phyloP scores from a whole-genome alignment of 768 basidiomycete genomes.

The Mycena amicta region DNA sequence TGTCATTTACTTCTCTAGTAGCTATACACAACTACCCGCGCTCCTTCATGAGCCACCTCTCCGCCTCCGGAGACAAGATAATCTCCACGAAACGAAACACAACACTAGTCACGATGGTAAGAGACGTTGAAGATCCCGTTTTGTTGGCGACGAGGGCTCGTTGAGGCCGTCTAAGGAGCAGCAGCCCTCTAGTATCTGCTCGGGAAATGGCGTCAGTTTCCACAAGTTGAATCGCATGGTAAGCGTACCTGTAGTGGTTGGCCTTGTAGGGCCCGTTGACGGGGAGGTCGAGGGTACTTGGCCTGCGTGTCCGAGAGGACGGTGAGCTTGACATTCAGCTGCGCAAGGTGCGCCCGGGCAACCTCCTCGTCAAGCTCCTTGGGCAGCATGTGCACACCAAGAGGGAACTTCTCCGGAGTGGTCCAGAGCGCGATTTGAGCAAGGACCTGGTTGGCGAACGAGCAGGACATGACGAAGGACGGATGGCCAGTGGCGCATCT shows the following conservation, averaged over 20 bases:
- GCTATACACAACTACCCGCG: conserved; percentile 14
- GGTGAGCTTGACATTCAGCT: conserved; percentile 94
- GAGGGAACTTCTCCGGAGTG: conserved; percentile 85
- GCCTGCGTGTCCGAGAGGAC: conserved; percentile 73
- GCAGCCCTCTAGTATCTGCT: conserved; percentile 47
- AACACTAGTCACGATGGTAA: conserved; percentile 40
- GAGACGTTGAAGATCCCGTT: conserved; percentile 71
- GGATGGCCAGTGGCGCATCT: conserved; percentile 98
- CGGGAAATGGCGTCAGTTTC: no score
- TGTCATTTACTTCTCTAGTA: conserved; percentile 10
- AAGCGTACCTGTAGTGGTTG: conserved; percentile 31
- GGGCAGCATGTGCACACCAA: conserved; percentile 98
- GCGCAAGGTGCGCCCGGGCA: conserved; percentile 90
- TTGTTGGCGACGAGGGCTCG: conserved; percentile 70
- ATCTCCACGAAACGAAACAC: conserved; percentile 44
- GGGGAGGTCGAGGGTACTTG: conserved; percentile 89
- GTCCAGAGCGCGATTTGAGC: conserved; percentile 99
- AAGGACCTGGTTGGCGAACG: conserved; percentile 97
- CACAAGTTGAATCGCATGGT: no score
- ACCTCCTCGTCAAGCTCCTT: conserved; percentile 99
- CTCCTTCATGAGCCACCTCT: conserved; percentile 26
- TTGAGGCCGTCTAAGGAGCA: conserved; percentile 65
- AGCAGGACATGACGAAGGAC: conserved; percentile 99
- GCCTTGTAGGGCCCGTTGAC: conserved; percentile 70
- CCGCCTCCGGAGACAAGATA: conserved; percentile 46